Percentiles rank a stretch among this genome's conserved stretches.
Conservation (phyloP, 495 filamentous ascomycete genomes). For the Penicillium coprophilum region DNA sequence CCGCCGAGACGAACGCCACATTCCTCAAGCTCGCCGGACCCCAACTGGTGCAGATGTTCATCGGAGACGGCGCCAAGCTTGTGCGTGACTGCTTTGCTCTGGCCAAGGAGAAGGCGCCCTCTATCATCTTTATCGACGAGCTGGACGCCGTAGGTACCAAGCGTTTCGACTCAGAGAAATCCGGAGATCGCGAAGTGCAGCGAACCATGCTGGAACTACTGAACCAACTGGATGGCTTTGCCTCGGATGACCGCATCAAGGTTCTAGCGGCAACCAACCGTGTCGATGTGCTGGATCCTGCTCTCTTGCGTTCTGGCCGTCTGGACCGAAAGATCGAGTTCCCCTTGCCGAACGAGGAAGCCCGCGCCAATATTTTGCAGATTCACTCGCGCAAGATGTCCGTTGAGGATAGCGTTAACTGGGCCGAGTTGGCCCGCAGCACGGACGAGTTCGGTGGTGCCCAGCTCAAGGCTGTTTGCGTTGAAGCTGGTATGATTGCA, state of each 20-base stretch:
- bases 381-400: slow-evolving; percentile 99
- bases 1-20: slow-evolving; percentile 96
- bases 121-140: slow-evolving; percentile 99
- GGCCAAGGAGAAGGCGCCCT: slow-evolving; percentile 96
- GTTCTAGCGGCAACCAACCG: slow-evolving; percentile 97
- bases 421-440: slow-evolving; percentile 89
- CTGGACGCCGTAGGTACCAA: slow-evolving; percentile 96
- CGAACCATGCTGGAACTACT: slow-evolving; percentile 98
- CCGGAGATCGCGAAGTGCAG: slow-evolving; percentile 96
- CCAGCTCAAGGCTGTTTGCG: slow-evolving; percentile 96
- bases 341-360: slow-evolving; percentile 98
- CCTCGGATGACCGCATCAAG: slow-evolving; percentile 98
- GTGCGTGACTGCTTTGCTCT: slow-evolving; percentile 97
- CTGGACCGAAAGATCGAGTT: slow-evolving; percentile 99
- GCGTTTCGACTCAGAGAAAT: slow-evolving; percentile 98
- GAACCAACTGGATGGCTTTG: slow-evolving; percentile 98
- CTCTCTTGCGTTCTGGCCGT: slow-evolving; percentile 88
- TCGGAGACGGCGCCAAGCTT: slow-evolving; percentile 96
- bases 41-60: slow-evolving; percentile 99
- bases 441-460: slow-evolving; percentile 99
- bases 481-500: slow-evolving; percentile 99
- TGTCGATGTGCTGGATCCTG: slow-evolving; percentile 95
- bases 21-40: slow-evolving; percentile 99
- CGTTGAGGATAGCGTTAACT: slow-evolving; percentile 90
- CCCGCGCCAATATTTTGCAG: slow-evolving; percentile 91